Evolutionary conservation across 176 grass and related monocot species (phyloP).

Genomic region (Typha latifolia): DNA sequence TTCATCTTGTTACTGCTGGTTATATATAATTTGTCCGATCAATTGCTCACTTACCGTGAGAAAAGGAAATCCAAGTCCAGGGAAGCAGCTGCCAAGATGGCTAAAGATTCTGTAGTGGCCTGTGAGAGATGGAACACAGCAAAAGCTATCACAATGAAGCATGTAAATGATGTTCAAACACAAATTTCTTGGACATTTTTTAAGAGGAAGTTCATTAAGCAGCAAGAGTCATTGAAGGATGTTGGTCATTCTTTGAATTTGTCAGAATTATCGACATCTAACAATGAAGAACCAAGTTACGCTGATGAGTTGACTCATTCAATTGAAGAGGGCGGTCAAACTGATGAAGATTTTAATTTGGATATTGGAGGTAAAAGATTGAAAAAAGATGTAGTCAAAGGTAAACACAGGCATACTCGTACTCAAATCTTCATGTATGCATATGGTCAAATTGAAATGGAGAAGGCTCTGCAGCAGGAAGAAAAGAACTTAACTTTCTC

Average conservation of each 20-base stretch:
- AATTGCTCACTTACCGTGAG: conserved; percentile 35
- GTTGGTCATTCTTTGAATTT: conserved; percentile 19
- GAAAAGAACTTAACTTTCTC: conserved; percentile 38
- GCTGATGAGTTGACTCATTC: neutral
- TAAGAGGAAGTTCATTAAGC: too few species aligned
- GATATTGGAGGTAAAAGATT: conserved; percentile 23
- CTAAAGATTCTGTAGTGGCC: conserved; percentile 39
- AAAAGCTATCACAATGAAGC: conserved; percentile 33
- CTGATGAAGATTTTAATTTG: neutral
- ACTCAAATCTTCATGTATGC: conserved; percentile 42
- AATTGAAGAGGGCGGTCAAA: conserved; percentile 1
- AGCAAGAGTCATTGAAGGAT: too few species aligned
- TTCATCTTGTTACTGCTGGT: conserved; percentile 42
- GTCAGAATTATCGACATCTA: conserved; percentile 24
- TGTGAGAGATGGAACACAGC: conserved; percentile 58
- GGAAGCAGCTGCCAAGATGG: conserved; percentile 53
- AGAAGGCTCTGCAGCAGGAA: conserved; percentile 30
- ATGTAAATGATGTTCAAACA: conserved; percentile 11
- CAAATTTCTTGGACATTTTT: conserved; percentile 18
- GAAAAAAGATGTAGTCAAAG: conserved; percentile 17
- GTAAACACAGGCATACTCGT: conserved; percentile 26
- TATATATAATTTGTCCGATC: conserved; percentile 60
- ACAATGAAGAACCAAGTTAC: conserved; percentile 2
- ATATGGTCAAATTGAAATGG: conserved; percentile 43
- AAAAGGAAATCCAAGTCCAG: conserved; percentile 43